These are phyloP conservation scores for Carex pumila DNA, from an alignment of 176 grass and related monocot species.

Conservation along the genomic window DNA sequence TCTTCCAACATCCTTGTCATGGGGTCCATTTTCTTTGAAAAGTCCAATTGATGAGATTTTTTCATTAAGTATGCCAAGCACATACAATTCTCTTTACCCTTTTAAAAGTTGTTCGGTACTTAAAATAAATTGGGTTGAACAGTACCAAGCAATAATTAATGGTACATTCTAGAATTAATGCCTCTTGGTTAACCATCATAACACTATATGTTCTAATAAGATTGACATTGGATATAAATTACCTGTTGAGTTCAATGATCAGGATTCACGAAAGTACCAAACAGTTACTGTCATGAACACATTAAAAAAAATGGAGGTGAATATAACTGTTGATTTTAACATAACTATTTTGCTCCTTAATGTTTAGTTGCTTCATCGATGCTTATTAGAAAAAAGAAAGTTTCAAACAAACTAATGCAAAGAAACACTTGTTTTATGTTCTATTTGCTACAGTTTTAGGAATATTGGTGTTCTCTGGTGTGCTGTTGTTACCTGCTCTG, in stretches of 20 bases:
- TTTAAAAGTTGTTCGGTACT: background rate
- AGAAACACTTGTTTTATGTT: background rate
- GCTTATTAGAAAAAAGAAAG: background rate
- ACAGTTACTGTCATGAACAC: background rate
- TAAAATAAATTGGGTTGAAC: background rate
- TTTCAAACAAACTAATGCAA: background rate
- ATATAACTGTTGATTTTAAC: background rate
- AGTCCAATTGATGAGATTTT: constrained; percentile 8
- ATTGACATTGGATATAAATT: background rate
- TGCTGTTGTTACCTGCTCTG: constrained; percentile 72
- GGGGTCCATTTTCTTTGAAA: background rate
- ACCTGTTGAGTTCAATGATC: no score
- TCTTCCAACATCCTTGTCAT: background rate
- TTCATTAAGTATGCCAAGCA: background rate
- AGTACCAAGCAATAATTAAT: background rate
- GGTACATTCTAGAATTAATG: background rate
- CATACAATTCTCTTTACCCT: background rate
- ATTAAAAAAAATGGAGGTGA: background rate
- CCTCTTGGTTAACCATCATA: background rate
- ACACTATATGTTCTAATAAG: background rate
- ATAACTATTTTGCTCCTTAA: background rate
- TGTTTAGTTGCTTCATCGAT: background rate
- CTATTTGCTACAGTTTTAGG: constrained; percentile 49
- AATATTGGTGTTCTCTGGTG: constrained; percentile 57
- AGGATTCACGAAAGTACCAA: background rate